phyloP scores from a whole-genome alignment of 768 basidiomycete genomes.

The Auricularia sp. region DNA sequence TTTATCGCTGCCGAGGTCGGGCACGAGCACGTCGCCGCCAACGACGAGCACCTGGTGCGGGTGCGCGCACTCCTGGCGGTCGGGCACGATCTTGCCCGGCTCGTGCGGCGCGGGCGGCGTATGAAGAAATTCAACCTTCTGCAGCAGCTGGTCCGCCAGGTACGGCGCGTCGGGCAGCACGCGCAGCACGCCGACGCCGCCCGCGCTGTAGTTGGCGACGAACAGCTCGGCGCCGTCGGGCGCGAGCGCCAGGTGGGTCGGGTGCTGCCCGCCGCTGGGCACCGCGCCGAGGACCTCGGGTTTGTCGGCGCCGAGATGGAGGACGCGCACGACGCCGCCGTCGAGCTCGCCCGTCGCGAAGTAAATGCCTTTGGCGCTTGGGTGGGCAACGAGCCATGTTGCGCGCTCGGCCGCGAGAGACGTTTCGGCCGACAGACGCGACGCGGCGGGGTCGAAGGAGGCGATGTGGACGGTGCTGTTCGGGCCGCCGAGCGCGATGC shows the following conservation, averaged over 20 bases:
- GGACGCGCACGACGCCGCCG: slow-evolving; percentile 51
- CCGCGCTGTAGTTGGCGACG: slow-evolving; percentile 65
- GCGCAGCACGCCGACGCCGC: slow-evolving; percentile 46
- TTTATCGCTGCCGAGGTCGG: slow-evolving; percentile 67
- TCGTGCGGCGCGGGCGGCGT: slow-evolving; percentile 10
- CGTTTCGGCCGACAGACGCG: slow-evolving; percentile 36
- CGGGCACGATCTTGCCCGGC: slow-evolving; percentile 30
- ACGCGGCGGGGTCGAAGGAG: slow-evolving; percentile 43
- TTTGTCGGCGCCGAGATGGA: slow-evolving; percentile 45
- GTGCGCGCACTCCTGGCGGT: slow-evolving; percentile 63
- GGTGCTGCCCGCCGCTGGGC: slow-evolving; percentile 47
- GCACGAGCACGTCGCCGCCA: slow-evolving; percentile 51
- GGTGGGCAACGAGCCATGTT: slow-evolving; percentile 66
- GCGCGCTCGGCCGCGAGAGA: slow-evolving; percentile 46
- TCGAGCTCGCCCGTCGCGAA: slow-evolving; percentile 57
- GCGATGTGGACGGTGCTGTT: slow-evolving; percentile 53
- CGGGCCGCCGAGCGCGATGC: slow-evolving; percentile 3
- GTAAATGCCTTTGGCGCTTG: slow-evolving; percentile 44
- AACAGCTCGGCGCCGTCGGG: slow-evolving; percentile 40
- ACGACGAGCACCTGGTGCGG: slow-evolving; percentile 62
- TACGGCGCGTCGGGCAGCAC: slow-evolving; percentile 40
- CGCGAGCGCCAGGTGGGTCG: slow-evolving; percentile 52
- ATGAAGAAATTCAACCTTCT: not conserved
- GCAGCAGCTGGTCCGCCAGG: slow-evolving; percentile 15
- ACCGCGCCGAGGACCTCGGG: slow-evolving; percentile 39